A percentile compares a stretch with the other conserved stretches of the same genome.
Evolutionary conservation across 2,329 filamentous ascomycete species (phyloP).

Genomic region (Aspergillus brunneoviolaceus): DNA sequence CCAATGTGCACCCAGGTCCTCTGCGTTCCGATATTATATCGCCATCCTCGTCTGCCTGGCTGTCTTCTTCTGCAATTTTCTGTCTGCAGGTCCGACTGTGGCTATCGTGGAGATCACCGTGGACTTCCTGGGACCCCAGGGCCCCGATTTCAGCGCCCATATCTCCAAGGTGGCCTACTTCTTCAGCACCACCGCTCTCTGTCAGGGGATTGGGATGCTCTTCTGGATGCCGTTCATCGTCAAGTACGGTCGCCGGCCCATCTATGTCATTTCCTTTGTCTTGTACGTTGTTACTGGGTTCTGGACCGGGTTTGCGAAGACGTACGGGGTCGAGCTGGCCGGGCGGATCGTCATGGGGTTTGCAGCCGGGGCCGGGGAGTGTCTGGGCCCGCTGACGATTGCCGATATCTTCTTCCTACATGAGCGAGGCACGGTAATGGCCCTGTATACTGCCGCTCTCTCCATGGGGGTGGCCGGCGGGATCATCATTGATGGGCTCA

Average conservation of each 20-base stretch:
- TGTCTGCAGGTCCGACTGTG: slow-evolving; percentile 56
- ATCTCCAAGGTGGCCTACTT: slow-evolving; percentile 48
- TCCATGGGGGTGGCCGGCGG: slow-evolving; percentile 24
- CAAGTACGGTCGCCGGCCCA: slow-evolving; percentile 38
- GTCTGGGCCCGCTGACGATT: slow-evolving; percentile 50
- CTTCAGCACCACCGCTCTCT: slow-evolving; percentile 53
- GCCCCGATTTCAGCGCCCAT: not conserved
- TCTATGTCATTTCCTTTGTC: slow-evolving; percentile 18
- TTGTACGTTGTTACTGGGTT: slow-evolving; percentile 36
- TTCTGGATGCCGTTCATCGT: slow-evolving; percentile 40
- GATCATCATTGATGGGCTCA: slow-evolving; percentile 34
- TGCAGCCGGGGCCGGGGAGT: slow-evolving; percentile 54
- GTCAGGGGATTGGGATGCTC: slow-evolving; percentile 48
- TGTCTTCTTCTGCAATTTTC: slow-evolving; percentile 58
- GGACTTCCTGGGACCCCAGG: slow-evolving; percentile 47
- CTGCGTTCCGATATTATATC: slow-evolving; percentile 3
- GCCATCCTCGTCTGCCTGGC: slow-evolving; percentile 32
- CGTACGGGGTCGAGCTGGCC: slow-evolving; percentile 27
- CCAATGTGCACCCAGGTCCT: not conserved
- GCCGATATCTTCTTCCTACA: slow-evolving; percentile 38
- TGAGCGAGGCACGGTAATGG: slow-evolving; percentile 9
- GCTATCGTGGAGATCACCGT: slow-evolving; percentile 51
- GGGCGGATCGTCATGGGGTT: slow-evolving; percentile 40
- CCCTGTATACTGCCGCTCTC: slow-evolving; percentile 24
- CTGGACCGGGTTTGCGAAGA: slow-evolving; percentile 37